Conservation (phyloP, 192 early-diverging fungal species). For the Gigaspora rosea region DNA sequence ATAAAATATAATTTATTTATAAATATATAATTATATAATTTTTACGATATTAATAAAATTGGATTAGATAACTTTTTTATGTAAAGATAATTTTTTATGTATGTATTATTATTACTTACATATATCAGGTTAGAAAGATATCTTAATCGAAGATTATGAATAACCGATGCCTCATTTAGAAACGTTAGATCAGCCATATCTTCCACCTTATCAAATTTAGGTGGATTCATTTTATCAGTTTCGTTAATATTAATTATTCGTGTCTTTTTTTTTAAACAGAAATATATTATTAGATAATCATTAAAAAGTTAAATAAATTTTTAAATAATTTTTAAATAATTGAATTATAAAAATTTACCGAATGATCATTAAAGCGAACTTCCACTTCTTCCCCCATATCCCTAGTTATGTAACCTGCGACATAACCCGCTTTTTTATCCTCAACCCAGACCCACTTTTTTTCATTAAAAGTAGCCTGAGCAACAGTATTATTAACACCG, state of each 20-base stretch:
- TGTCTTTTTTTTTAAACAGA: neutral
- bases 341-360: conserved; percentile 49
- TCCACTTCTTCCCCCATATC: conserved; percentile 68
- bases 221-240: conserved; percentile 97
- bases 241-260: conserved; percentile 69
- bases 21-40: neutral
- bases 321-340: neutral
- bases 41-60: neutral
- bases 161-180: conserved; percentile 96
- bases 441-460: conserved; percentile 98
- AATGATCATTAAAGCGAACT: conserved; percentile 76
- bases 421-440: conserved; percentile 87
- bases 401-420: conserved; percentile 80
- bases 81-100: neutral
- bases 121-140: conserved; percentile 93
- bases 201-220: conserved; percentile 98
- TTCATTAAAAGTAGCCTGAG: conserved; percentile 83
- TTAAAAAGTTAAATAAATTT: no score
- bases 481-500: conserved; percentile 59
- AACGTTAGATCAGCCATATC: conserved; percentile 98
- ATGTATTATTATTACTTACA: conserved; percentile 52
- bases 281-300: neutral
- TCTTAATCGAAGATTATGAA: conserved; percentile 93
- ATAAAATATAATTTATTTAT: neutral
- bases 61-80: neutral